Percentiles rank a stretch among this genome's conserved stretches.
phyloP scores from a whole-genome alignment of 2,329 filamentous ascomycete species.

The Penicillium sp. region DNA sequence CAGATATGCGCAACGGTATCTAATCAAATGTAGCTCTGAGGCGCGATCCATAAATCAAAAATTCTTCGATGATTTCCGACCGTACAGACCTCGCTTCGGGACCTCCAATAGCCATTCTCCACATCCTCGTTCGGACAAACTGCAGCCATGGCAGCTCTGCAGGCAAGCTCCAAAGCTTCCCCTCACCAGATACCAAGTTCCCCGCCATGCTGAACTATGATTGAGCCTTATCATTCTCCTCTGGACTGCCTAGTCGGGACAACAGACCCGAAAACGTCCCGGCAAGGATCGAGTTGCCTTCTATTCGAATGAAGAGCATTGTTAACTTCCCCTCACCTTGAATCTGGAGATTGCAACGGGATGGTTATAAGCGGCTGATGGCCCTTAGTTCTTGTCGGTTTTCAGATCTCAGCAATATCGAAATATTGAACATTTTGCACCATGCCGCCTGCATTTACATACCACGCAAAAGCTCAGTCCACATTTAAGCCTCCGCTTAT shows the following conservation, averaged over 20 bases:
- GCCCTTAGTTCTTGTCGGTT: background rate
- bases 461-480: conserved; percentile 60
- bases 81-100: background rate
- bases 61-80: background rate
- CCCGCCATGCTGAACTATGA: conserved; percentile 1
- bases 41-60: background rate
- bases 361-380: background rate
- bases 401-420: background rate
- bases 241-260: background rate
- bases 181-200: conserved; percentile 10
- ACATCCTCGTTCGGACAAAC: background rate
- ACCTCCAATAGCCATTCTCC: background rate
- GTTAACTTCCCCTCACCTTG: background rate
- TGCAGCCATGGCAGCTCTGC: background rate
- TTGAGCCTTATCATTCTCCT: background rate
- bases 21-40: background rate
- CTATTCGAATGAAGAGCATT: background rate
- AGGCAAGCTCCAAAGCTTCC: conserved; percentile 6
- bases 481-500: conserved; percentile 65
- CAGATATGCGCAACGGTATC: background rate
- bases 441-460: conserved; percentile 48
- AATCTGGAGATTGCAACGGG: background rate
- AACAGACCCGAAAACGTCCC: background rate
- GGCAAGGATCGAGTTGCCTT: background rate
- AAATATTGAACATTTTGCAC: conserved; percentile 1